A percentile compares a stretch with the other conserved stretches of the same genome.
Evolutionary conservation across 306 rosid genomes (phyloP).

Genomic region (Ceratonia siliqua): DNA sequence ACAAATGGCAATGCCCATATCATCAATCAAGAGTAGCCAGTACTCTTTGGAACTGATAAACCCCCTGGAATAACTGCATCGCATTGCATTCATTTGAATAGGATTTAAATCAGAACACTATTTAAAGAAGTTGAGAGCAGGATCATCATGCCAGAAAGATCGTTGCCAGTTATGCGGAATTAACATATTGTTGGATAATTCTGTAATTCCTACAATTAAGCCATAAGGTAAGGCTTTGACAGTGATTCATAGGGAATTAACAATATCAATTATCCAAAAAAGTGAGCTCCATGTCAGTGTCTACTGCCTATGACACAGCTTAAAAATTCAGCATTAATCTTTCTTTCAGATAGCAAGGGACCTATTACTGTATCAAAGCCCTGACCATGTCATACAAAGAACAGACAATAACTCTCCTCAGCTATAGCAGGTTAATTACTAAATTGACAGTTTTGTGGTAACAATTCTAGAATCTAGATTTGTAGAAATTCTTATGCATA

Average conservation of each 20-base stretch:
- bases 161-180: not conserved
- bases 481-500: not conserved
- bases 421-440: constrained; percentile 4
- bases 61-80: constrained; percentile 14
- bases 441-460: not conserved
- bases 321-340: constrained; percentile 1
- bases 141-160: not conserved
- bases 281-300: constrained; percentile 12
- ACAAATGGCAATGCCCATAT: constrained; percentile 15
- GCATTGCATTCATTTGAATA: not conserved
- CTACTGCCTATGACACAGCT: not conserved
- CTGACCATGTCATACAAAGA: constrained; percentile 15
- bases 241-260: not conserved
- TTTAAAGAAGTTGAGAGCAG: not conserved
- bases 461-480: not conserved
- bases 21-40: constrained; percentile 28
- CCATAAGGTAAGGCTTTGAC: not conserved
- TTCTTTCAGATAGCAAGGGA: constrained; percentile 24
- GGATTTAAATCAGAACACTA: not conserved
- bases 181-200: not conserved
- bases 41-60: constrained; percentile 15
- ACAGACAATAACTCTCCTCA: not conserved
- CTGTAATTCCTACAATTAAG: not conserved
- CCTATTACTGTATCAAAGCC: constrained; percentile 19
- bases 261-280: not conserved